Evolutionary conservation across 257 asterid species (phyloP), one percentile per base, ranked within the genome.

Genomic region (Salvia hispanica): DNA sequence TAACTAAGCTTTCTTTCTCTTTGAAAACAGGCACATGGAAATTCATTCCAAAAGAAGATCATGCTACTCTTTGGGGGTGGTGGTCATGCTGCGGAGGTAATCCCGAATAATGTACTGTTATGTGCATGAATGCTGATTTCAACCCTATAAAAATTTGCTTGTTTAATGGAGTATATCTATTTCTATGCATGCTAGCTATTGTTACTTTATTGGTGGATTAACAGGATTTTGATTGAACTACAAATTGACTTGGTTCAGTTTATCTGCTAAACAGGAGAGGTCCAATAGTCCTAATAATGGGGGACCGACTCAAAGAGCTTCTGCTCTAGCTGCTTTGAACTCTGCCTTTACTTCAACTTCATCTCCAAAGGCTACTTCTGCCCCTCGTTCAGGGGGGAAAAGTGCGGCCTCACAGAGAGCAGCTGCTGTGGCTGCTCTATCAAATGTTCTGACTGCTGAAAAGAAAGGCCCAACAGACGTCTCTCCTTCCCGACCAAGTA

Each of bases 281-380:
- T 79, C 95, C 71, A 86, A 79, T 77, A 80, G 89, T 58, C 52
- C 83, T 69, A 88, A 83, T 71, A 81, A 84, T 37, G 94, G 90
- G 25, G 99, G 96, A 37, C 92, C 92, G 51, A 93, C 97, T 25
- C 99, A 93, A 79, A 85, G 99, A 76, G 99, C 99, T 58, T 90
- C 99, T 40, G 99, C 99, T 15, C 82, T 93, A 74, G 97, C 99
- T 67, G 99, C 99, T 47, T 74, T 93, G 74, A 93, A 93, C 82
- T 81, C 88, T 43, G 99, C 99, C 64, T 93, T 93, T 74, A 84
- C 62, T 76, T 83, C 99, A 59, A 18, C 37, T 34, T 5, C 37
- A 34, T 71, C 86, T 25, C 77, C 91, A 36, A 88, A 75, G 77
- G 60, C 84, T 71, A 37, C 63, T 58, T 57, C 95, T 5, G 53